These are phyloP conservation scores for Paramecium octaurelia DNA, from an alignment of 73 alveolate species.

Conservation along the genomic window DNA sequence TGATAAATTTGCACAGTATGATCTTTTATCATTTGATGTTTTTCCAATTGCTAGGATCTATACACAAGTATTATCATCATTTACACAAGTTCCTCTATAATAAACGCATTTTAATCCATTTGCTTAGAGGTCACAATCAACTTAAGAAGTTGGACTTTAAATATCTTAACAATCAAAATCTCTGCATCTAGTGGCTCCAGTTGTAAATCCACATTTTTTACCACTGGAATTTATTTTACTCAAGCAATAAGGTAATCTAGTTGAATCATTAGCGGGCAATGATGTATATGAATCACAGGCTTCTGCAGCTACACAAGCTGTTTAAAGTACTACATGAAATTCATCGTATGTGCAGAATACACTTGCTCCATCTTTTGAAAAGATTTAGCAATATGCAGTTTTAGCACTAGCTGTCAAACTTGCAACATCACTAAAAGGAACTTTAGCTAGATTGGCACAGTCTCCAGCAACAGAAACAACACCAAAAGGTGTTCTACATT, in stretches of 20 bases:
- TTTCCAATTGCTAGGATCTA: background rate
- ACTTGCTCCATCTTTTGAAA: background rate
- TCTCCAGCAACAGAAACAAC: background rate
- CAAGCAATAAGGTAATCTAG: background rate
- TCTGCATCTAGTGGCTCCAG: background rate
- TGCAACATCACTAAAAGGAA: background rate
- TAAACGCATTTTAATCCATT: background rate
- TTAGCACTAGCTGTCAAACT: background rate
- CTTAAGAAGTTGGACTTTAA: background rate
- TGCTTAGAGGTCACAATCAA: background rate
- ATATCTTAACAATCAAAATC: background rate
- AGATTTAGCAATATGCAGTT: background rate
- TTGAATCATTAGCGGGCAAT: background rate
- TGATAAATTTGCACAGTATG: background rate
- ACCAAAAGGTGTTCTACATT: background rate
- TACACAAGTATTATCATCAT: background rate
- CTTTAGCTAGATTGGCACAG: background rate
- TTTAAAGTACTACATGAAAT: background rate
- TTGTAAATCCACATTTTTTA: background rate
- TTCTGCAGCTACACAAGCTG: background rate
- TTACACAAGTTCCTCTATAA: background rate
- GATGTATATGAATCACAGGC: background rate
- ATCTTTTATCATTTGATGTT: background rate
- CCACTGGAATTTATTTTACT: background rate
- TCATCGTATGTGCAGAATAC: background rate